Evolutionary conservation across 331 rosid genomes (phyloP).

Genomic region (Acacia pycnantha): DNA sequence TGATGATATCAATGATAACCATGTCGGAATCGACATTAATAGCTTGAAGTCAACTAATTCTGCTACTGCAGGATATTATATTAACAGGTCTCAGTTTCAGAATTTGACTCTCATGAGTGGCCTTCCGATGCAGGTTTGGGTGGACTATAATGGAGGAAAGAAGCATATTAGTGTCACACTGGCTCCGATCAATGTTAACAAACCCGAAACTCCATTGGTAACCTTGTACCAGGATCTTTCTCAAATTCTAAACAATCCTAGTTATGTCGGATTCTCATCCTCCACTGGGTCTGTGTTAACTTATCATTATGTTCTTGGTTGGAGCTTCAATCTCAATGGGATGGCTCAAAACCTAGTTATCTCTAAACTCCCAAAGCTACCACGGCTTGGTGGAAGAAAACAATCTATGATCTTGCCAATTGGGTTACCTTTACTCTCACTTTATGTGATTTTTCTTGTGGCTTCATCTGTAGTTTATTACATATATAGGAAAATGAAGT

Average conservation of each 20-base stretch:
- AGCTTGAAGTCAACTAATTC: constrained; percentile 25
- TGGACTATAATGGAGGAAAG: constrained; percentile 39
- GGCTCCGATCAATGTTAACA: constrained; percentile 30
- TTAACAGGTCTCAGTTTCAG: neutral
- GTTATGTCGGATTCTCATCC: constrained; percentile 50
- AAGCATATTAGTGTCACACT: constrained; percentile 41
- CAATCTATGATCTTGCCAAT: neutral
- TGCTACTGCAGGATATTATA: constrained; percentile 31
- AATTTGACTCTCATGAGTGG: constrained; percentile 43
- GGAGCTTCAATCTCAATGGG: constrained; percentile 19
- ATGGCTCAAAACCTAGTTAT: neutral
- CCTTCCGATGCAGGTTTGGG: constrained; percentile 40
- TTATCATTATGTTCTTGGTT: constrained; percentile 36
- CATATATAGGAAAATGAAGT: neutral
- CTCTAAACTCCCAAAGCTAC: neutral
- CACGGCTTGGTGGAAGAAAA: neutral
- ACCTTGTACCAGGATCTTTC: constrained; percentile 36
- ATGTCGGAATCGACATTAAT: constrained; percentile 48
- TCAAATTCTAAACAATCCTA: constrained; percentile 16
- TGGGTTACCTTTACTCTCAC: neutral
- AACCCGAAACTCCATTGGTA: constrained; percentile 38
- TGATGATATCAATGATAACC: constrained; percentile 38
- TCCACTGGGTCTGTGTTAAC: constrained; percentile 33
- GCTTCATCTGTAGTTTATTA: neutral
- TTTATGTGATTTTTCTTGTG: neutral